These are phyloP conservation scores for Podaxis rugospora DNA, from an alignment of 768 basidiomycete species.

Conservation along the genomic window DNA sequence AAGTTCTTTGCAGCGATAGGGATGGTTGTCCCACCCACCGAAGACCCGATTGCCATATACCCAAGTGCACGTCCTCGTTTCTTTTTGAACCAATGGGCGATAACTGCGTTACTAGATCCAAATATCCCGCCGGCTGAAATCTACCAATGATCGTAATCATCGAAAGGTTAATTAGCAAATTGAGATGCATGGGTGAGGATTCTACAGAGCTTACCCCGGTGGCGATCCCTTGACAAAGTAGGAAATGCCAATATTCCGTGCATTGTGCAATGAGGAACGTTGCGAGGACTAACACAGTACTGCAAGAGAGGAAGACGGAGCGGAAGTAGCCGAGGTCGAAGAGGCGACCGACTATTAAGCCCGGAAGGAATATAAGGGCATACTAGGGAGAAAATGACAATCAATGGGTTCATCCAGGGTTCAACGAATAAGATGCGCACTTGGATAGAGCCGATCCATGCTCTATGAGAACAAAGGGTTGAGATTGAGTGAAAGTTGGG, in stretches of 20 bases:
- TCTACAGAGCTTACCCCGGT: constrained; percentile 38
- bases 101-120: constrained; percentile 51
- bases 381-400: constrained; percentile 34
- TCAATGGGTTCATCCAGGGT: background rate
- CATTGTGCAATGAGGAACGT: constrained; percentile 58
- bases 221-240: constrained; percentile 60
- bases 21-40: constrained; percentile 63
- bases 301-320: constrained; percentile 31
- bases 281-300: constrained; percentile 35
- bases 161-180: background rate
- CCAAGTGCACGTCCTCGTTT: constrained; percentile 60
- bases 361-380: constrained; percentile 57
- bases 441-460: constrained; percentile 81
- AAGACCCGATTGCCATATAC: constrained; percentile 58
- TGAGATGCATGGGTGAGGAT: background rate
- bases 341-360: constrained; percentile 39
- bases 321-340: constrained; percentile 72
- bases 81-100: constrained; percentile 73
- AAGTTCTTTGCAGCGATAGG: constrained; percentile 59
- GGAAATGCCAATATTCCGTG: constrained; percentile 59
- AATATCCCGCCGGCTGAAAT: constrained; percentile 55
- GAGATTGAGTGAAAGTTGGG: constrained; percentile 40
- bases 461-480: constrained; percentile 30
- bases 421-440: constrained; percentile 23
- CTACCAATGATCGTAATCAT: constrained; percentile 18